Percentiles rank a stretch among this genome's conserved stretches.
phyloP scores from a whole-genome alignment of 495 filamentous ascomycete species.

The Pyronema domesticum region DNA sequence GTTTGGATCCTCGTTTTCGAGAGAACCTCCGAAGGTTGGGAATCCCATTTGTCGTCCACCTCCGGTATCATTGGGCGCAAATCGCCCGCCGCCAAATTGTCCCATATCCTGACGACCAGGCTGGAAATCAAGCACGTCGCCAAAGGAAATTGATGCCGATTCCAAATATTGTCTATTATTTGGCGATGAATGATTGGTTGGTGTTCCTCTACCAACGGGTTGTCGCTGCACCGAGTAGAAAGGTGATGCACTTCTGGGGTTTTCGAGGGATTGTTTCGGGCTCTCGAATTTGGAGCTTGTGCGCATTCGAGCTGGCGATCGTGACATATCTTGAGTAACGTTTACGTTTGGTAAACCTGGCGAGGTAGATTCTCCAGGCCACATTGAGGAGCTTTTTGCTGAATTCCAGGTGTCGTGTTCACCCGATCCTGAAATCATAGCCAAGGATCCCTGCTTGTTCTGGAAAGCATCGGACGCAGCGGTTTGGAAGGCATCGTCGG shows the following conservation, averaged over 20 bases:
- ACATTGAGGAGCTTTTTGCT: conserved; percentile 11
- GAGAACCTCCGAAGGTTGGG: conserved; percentile 12
- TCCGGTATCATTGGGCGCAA: conserved; percentile 1
- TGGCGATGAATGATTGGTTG: conserved; percentile 17
- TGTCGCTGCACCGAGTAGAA: conserved; percentile 23
- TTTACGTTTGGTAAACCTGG: conserved; percentile 16
- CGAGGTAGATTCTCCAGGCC: conserved; percentile 20
- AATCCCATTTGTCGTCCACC: conserved; percentile 14
- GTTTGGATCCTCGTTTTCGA: conserved; percentile 18
- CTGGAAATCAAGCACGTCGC: conserved; percentile 21
- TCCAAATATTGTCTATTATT: conserved; percentile 22
- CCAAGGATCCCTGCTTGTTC: conserved; percentile 23
- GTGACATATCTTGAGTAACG: conserved; percentile 18
- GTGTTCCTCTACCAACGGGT: conserved; percentile 19
- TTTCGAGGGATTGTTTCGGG: conserved; percentile 18
- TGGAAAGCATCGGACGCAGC: conserved; percentile 11
- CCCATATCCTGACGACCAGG: conserved; percentile 20
- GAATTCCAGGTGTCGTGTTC: conserved; percentile 21
- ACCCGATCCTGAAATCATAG: conserved; percentile 20
- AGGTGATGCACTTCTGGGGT: conserved; percentile 21
- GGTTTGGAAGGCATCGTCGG: background rate
- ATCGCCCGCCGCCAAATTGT: conserved; percentile 14
- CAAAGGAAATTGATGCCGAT: conserved; percentile 19
- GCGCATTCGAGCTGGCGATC: conserved; percentile 23
- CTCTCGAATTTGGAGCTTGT: conserved; percentile 22